Percentiles rank a stretch among this genome's conserved stretches.
These are phyloP conservation scores for Pichia scutulata DNA, from an alignment of 805 yeast species.

Conservation along the genomic window DNA sequence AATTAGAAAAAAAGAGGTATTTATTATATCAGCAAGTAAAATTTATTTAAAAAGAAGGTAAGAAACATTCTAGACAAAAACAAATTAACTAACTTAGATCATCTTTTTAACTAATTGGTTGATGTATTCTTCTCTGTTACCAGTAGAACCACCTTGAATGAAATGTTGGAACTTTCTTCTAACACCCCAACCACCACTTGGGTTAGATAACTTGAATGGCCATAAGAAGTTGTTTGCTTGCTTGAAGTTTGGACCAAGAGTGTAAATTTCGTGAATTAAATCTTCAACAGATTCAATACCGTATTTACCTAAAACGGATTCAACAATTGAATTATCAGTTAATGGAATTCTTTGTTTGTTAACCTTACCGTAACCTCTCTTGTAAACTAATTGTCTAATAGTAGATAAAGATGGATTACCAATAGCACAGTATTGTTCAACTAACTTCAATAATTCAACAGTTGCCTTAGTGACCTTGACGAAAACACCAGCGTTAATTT, in stretches of 20 bases:
- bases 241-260: conserved; percentile 98
- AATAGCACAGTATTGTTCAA: conserved; percentile 94
- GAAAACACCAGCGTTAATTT: conserved; percentile 91
- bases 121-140: conserved; percentile 96
- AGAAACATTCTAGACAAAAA: conserved; percentile 1
- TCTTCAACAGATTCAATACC: conserved; percentile 90
- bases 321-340: conserved; percentile 81
- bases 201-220: conserved; percentile 97
- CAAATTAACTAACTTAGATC: conserved; percentile 51
- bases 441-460: conserved; percentile 81
- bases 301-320: conserved; percentile 83
- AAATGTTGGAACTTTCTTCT: conserved; percentile 95
- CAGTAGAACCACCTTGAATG: conserved; percentile 97
- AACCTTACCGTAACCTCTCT: conserved; percentile 97
- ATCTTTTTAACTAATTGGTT: conserved; percentile 89
- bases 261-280: conserved; percentile 91
- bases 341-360: conserved; percentile 93
- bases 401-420: conserved; percentile 95
- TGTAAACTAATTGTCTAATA: conserved; percentile 87
- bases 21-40: not conserved
- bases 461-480: conserved; percentile 96
- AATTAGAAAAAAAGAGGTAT: conserved; percentile 1
- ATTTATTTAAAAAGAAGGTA: not conserved
- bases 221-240: conserved; percentile 97
- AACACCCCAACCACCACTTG: conserved; percentile 97